Conservation (phyloP, 2,329 filamentous ascomycete species). For the Malbranchea cinnamomea region DNA sequence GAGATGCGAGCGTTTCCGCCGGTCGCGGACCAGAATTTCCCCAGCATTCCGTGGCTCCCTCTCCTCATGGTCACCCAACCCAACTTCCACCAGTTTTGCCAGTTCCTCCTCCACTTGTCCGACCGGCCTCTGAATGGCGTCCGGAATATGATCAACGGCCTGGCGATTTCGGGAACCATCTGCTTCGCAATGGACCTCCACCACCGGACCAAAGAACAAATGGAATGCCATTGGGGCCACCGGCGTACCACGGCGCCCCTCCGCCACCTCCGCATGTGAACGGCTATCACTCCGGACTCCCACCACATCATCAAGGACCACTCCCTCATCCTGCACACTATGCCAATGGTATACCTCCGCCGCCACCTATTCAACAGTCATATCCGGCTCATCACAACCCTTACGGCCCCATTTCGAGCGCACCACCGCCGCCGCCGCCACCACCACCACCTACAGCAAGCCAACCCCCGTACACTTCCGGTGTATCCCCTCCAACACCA, state of each 20-base stretch:
- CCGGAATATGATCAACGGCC: conserved; percentile 23
- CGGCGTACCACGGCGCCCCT: conserved; percentile 27
- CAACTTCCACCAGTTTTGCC: conserved; percentile 7
- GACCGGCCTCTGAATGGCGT: conserved; percentile 19
- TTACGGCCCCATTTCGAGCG: conserved; percentile 21
- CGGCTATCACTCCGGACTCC: conserved; percentile 25
- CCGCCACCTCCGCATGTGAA: conserved; percentile 39
- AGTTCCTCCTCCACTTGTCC: conserved; percentile 15
- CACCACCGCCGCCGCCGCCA: too few species aligned
- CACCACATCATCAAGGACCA: conserved; percentile 15
- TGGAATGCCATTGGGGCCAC: conserved; percentile 16
- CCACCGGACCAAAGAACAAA: conserved; percentile 13
- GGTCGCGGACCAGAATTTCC: conserved; percentile 19
- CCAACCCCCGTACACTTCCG: conserved; percentile 20
- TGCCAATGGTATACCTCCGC: conserved; percentile 16
- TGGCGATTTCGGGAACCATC: conserved; percentile 16
- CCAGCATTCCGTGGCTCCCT: conserved; percentile 17
- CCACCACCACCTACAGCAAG: conserved; percentile 17
- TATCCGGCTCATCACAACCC: conserved; percentile 24
- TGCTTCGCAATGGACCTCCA: conserved; percentile 18
- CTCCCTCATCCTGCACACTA: conserved; percentile 18
- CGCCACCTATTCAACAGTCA: conserved; percentile 21
- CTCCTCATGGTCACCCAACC: conserved; percentile 11
- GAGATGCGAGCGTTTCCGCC: conserved; percentile 19
- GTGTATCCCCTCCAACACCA: conserved; percentile 23